Evolutionary conservation across 345 rosid genomes (phyloP), one percentile per base, ranked within the genome.

Genomic region (Euphorbia tirucalli): DNA sequence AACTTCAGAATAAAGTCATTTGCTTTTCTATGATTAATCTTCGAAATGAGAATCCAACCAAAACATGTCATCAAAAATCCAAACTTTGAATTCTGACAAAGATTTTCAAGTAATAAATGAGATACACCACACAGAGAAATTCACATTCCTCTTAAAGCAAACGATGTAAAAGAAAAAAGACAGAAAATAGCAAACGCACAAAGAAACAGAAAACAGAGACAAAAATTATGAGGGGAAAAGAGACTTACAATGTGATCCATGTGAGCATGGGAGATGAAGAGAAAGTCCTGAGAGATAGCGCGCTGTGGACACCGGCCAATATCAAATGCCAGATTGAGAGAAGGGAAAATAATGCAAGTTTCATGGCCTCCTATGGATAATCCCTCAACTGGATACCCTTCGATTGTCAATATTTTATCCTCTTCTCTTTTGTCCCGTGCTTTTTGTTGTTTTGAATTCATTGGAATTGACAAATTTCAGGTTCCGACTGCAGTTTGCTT

Each of bases 291-390:
- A 75, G 91, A 86, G 76, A 92, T 71, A 7, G 97, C 97, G 37
- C 96, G 97, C 61, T 83, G 92, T 11, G 99, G 99, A 87, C 94
- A 92, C 64, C 93, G 89, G 22, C 99, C 97, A 58, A 90, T 92
- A 70, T 90, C 98, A 74, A 95, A 92, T 61, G 97, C 93, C 78
- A 92, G 46, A 49, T 86, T 79, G 68, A 90, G 92, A 75, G 91
- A 77, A 11, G 97, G 90, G 72, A 95, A 88, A 49, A 95, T 90
- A 63, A 95, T 78, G 85, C 99, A 95, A 24, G 99, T 90, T 75
- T 95, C 96, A 41, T 90, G 98, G 31, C 99, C 98, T 65, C 88
- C 99, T 30, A 95, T 92, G 5, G 99, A 95, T 67, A 92, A 69
- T 39, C 99, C 99, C 59, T 92, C 97, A 1, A 95, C 80, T 48